phyloP scores from a whole-genome alignment of 768 basidiomycete species.

The Gymnopilus dilepis region DNA sequence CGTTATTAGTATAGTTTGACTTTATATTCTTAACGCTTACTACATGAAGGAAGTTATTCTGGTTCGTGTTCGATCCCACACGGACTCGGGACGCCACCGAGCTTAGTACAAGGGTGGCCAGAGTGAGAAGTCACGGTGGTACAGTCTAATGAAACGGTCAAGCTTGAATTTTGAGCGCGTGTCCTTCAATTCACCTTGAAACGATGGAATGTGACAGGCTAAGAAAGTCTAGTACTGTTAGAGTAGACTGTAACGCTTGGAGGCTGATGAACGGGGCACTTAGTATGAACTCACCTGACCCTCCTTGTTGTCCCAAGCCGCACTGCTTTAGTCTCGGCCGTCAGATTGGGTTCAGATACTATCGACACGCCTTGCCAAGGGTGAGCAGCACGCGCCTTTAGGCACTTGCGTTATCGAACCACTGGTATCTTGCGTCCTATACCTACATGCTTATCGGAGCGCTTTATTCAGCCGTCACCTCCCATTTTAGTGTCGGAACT shows the following conservation, averaged over 20 bases:
- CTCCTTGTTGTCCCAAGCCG: constrained; percentile 1
- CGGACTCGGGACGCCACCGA: not conserved
- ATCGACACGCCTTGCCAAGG: not conserved
- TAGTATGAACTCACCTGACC: constrained; percentile 3
- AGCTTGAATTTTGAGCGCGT: no score
- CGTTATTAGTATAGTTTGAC: not conserved
- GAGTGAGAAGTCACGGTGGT: not conserved
- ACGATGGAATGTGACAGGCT: not conserved
- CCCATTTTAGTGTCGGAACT: not conserved
- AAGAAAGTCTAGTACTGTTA: not conserved
- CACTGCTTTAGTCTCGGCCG: not conserved
- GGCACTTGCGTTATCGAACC: not conserved
- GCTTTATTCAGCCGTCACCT: not conserved
- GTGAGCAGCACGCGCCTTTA: not conserved
- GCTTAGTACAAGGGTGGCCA: not conserved
- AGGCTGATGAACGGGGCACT: not conserved
- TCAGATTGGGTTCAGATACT: not conserved
- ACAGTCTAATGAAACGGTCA: not conserved
- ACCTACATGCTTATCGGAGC: constrained; percentile 3
- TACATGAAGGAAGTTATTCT: not conserved
- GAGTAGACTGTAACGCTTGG: not conserved
- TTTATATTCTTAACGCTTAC: not conserved
- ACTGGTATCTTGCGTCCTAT: not conserved
- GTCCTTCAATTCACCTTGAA: not conserved
- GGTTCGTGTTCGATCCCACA: not conserved